Evolutionary conservation across 2,329 filamentous ascomycete genomes (phyloP), one percentile per base, ranked within the genome.

Genomic region (Diplocarpon rosae): DNA sequence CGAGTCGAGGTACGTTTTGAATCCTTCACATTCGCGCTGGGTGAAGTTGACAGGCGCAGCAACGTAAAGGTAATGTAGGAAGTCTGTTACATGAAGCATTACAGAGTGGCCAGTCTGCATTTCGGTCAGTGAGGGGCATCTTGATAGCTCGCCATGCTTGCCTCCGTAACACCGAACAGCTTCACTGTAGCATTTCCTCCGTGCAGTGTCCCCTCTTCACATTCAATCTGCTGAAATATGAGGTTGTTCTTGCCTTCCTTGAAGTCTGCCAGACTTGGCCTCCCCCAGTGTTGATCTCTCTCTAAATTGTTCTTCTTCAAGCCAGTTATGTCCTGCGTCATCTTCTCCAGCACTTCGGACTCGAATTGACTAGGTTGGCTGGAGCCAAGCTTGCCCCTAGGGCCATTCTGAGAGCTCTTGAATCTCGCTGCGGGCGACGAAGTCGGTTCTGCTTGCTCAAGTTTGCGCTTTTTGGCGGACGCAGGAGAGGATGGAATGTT

Each of bases 171-270:
- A 57, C 92, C 92, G 65, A 96, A 98, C 15, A 98, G 73, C 69
- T 92, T 93, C 46, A 98, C 77, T 0, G 86, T 82, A 0, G 85
- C 71, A 59, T 72, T 80, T 15, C 85, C 86, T 39, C 85, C 85
- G 61, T 82, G 69, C 1, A 95, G 64, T 3, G 79, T 84, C 15
- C 92, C 90, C 63, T 98, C 90, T 61, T 96, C 89, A 1, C 80
- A 83, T 59, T 98, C 93, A 55, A 98, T 98, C 59, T 93, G 84
- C 66, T 98, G 92, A 60, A 98, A 96, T 52, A 76, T 79, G n/a
- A 98, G 70, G 52, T 68, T 80, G 52, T 92, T 78, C 30, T 67
- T 77, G 42, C 73, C 62, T 8, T 80, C 72, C 48, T 82, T 69
- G 58, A 83, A 84, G 54, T 72, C 68, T 16, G 69, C 69, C 27